Evolutionary conservation across 208 protist species (phyloP), one percentile per base, ranked within the genome.

Genomic region (Trypanosoma lewisi): DNA sequence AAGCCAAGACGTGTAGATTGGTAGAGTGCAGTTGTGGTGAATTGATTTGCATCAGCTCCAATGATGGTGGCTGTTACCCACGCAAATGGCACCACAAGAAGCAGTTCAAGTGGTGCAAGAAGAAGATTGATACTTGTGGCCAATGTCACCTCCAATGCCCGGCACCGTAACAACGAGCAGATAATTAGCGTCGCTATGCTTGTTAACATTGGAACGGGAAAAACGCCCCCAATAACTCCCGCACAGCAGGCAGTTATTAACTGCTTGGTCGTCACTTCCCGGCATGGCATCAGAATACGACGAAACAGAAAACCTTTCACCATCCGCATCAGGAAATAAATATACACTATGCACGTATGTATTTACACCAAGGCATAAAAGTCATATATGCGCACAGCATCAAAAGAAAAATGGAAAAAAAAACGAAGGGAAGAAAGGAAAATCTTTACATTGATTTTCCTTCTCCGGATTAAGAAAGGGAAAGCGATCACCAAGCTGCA

Each of bases 171-270:
- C 8, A 47, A 60, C 4, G 42, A 39, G 9, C 67, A 70, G 6
- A 76, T 28, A 0, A 63, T 0, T 0, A 84, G 17, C 4, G 80
- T 82, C 2, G 65, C 65, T 12, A 82, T 14, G 2, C 77, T 77
- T 3, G 77, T 86, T 14, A 75, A 45, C 14, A 85, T 39, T 1
- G 84, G 84, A 3, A 91, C 45, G 0, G 84, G 80, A 62, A 87
- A 91, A 8, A 87, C 33, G 33, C 84, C 84, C 3, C 76, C 75
- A 0, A 81, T 28, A 5, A 85, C 14, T 37, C 83, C 83, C 25
- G 75, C 47, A 8, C 63, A 44, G 1, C 74, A 30, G n/a, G 75
- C 57, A 5, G 78, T 59, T 4, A 66, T 0, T 11, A 82, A 42
- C 41, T 83, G 67, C 0, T 16, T 16, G 2, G 21, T 28, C 1